phyloP scores from a whole-genome alignment of 192 early-diverging fungal species.

The Lunasporangiospora selenospora region DNA sequence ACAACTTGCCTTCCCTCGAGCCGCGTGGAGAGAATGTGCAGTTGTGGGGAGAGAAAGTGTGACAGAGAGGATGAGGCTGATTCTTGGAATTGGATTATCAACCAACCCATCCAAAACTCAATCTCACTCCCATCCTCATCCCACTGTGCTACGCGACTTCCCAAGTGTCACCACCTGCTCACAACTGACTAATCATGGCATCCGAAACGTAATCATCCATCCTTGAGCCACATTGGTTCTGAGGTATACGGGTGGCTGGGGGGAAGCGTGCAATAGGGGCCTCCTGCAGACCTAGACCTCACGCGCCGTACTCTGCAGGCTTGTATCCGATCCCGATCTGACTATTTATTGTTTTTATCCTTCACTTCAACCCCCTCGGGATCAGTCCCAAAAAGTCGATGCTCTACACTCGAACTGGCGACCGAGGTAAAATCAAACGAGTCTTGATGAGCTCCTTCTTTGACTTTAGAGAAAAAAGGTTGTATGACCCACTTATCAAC shows the following conservation, averaged over 20 bases:
- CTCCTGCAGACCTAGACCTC: not conserved
- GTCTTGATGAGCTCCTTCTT: not conserved
- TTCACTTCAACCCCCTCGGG: not conserved
- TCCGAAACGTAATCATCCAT: constrained; percentile 17
- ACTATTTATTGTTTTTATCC: not conserved
- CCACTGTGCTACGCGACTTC: no score
- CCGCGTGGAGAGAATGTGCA: no score
- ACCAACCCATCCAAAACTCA: not conserved
- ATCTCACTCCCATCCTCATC: not conserved
- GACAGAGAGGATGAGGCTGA: no score
- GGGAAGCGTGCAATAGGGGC: not conserved
- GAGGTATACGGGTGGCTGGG: not conserved
- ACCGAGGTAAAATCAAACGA: constrained; percentile 60
- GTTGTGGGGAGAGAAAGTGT: no score
- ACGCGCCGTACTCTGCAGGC: not conserved
- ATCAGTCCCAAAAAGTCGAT: constrained; percentile 56
- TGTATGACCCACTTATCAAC: not conserved
- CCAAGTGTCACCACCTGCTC: no score
- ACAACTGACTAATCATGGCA: no score
- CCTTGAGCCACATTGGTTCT: not conserved
- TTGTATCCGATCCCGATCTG: not conserved
- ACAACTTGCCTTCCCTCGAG: no score
- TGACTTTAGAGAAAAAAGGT: not conserved
- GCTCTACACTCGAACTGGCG: constrained; percentile 95
- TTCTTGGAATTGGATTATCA: no score